Percentiles rank a stretch among this genome's conserved stretches.
phyloP scores from a whole-genome alignment of 1,284 basidiomycete species.

The Pseudozyma tsukubaensis region DNA sequence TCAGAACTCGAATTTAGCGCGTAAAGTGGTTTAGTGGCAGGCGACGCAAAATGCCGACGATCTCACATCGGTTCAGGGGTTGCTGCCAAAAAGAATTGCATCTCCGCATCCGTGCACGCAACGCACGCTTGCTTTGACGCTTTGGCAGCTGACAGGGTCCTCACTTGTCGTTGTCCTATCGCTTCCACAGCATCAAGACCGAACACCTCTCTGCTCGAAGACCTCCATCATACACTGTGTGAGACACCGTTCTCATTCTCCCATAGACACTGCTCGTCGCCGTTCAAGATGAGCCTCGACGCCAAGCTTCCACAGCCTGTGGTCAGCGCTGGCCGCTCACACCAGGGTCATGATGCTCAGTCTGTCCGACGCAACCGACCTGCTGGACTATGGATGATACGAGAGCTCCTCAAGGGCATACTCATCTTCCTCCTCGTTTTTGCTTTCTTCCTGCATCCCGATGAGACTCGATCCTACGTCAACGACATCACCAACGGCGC shows the following conservation, averaged over 20 bases:
- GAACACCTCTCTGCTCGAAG: too few relatives aligned
- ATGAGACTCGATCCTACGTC: constrained; percentile 12
- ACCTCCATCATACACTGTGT: too few relatives aligned
- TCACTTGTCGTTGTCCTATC: background rate
- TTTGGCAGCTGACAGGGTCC: constrained; percentile 20
- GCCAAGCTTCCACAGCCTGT: constrained; percentile 22
- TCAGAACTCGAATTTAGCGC: background rate
- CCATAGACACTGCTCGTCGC: background rate
- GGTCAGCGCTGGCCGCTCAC: constrained; percentile 1
- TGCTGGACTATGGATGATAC: background rate
- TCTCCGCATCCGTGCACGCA: constrained; percentile 15
- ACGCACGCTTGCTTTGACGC: background rate
- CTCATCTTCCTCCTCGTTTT: constrained; percentile 11
- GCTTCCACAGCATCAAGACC: background rate
- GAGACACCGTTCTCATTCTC: too few relatives aligned
- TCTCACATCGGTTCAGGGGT: constrained; percentile 1
- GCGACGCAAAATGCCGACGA: background rate
- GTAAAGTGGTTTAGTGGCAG: constrained; percentile 1
- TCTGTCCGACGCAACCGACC: background rate
- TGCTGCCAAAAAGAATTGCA: background rate
- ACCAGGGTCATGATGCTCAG: background rate
- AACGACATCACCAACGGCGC: constrained; percentile 16
- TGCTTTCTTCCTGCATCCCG: background rate
- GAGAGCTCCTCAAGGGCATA: constrained; percentile 14
- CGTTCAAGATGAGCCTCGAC: constrained; percentile 14